Base-by-base conservation (phyloP, 1,284 basidiomycete genomes). In the Anthracocystis setariae region DNA sequence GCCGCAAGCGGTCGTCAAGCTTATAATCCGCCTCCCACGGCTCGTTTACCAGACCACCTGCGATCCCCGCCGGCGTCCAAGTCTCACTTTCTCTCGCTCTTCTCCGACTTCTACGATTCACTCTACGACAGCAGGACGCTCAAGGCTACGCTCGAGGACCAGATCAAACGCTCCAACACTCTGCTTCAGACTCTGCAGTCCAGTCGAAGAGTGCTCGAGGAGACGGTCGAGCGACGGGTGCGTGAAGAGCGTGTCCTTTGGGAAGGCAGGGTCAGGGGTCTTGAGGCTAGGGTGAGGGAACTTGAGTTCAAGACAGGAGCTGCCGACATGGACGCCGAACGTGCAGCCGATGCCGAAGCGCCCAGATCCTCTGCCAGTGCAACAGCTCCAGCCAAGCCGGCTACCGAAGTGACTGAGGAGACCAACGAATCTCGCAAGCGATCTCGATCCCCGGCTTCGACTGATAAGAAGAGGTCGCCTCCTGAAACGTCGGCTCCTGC, bases 101-200 rank as follows among this genome's bases (percentile, higher is more conserved):
- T 82, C 42, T 76, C 79, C 27, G 72, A 76, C 55, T 82, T 82
- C 56, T 82, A 76, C 60, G 80, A 82, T 46, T 75, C 71, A 38
- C 71, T 82, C 29, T 56, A 67, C 20, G 80, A 82, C 67, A 79
- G 76, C 50, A 74, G 79, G 44, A 79, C 79, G 24, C 69, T 82
- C 29, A 79, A 80, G 55, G 74, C 78, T 5, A 81, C 78, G 23
- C 58, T 82, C 24, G 80, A 82, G 46, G 76, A 82, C 45, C 80
- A 82, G 54, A 79, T 82, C 44, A 64, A 73, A 39, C 53, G 79
- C 7, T 80, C 78, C 62, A 81, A 81, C 50, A 73, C 77, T 8
- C 43, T 82, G 46, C 71, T 82, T 3, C 76, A 78, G 51, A 80
- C 80, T n/a, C 56, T 82, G 33, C 79, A 81, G 69, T 67, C 70